Evolutionary conservation across 371 early-diverging fungal species (phyloP).

Genomic region (Scutellospora calospora): DNA sequence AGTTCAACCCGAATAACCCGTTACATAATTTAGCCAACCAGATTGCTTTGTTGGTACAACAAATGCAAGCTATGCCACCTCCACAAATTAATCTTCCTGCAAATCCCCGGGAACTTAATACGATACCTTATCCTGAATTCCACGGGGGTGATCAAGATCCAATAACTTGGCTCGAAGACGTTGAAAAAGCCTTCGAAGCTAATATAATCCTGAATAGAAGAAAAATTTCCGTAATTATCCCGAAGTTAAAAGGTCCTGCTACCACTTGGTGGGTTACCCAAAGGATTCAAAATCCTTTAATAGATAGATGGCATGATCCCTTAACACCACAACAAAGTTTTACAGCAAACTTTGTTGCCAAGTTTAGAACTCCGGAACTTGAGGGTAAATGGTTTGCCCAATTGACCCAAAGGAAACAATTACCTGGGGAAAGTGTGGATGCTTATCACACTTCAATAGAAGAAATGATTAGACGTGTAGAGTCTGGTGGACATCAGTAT

Average conservation of each 20-base stretch:
- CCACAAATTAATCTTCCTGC: too few relatives aligned
- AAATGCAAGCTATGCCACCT: too few relatives aligned
- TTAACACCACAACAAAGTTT: neutral
- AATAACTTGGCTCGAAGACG: neutral
- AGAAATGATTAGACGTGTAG: neutral
- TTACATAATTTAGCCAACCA: too few relatives aligned
- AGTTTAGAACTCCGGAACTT: neutral
- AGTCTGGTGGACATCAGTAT: neutral
- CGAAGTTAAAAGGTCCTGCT: neutral
- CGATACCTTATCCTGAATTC: too few relatives aligned
- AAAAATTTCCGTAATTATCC: neutral
- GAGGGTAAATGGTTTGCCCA: neutral
- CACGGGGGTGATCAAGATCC: neutral
- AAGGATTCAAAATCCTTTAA: neutral
- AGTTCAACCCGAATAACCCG: too few relatives aligned
- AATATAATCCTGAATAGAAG: neutral
- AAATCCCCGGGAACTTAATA: too few relatives aligned
- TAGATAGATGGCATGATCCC: neutral
- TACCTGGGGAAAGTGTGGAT: neutral
- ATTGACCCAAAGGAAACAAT: neutral
- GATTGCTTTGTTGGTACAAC: too few relatives aligned
- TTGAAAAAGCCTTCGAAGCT: neutral
- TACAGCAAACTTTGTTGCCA: neutral
- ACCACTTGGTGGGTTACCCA: neutral
- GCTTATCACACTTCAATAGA: neutral